Percentiles rank a stretch among this genome's conserved stretches.
These are phyloP conservation scores for Leptographium procerum DNA, from an alignment of 2,329 filamentous ascomycete species.

Conservation along the genomic window DNA sequence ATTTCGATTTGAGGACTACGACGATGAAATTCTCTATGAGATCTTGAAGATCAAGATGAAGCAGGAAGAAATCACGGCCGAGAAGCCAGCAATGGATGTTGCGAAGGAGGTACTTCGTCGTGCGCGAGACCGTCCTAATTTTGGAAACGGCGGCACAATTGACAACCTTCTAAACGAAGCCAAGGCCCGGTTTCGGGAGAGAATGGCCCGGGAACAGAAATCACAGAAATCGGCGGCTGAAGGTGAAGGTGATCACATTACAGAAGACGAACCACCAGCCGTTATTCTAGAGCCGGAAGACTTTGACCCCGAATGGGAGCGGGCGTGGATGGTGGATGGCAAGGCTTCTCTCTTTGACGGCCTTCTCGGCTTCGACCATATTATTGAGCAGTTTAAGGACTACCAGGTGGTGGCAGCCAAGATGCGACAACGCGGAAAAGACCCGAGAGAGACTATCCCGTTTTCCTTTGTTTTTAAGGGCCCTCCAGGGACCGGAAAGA, in stretches of 20 bases:
- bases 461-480: constrained; percentile 61
- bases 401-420: constrained; percentile 41
- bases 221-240: not conserved
- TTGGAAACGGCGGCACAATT: constrained; percentile 63
- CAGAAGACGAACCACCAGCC: constrained; percentile 11
- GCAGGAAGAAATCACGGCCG: constrained; percentile 34
- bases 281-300: constrained; percentile 26
- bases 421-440: constrained; percentile 37
- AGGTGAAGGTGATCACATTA: not conserved
- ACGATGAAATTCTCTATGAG: constrained; percentile 37
- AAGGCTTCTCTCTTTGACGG: not conserved
- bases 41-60: constrained; percentile 56
- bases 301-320: constrained; percentile 47
- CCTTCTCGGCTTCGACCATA: not conserved
- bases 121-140: constrained; percentile 50
- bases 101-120: constrained; percentile 48
- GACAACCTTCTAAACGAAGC: constrained; percentile 53
- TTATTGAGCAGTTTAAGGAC: constrained; percentile 13
- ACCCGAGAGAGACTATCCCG: constrained; percentile 46
- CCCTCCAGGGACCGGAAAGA: constrained; percentile 52
- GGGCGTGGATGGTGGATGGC: constrained; percentile 16
- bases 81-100: constrained; percentile 39
- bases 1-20: constrained; percentile 52
- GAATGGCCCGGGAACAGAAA: not conserved
- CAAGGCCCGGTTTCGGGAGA: constrained; percentile 25